Evolutionary conservation across 805 yeast genomes (phyloP).

Genomic region (Nakazawaea peltata): DNA sequence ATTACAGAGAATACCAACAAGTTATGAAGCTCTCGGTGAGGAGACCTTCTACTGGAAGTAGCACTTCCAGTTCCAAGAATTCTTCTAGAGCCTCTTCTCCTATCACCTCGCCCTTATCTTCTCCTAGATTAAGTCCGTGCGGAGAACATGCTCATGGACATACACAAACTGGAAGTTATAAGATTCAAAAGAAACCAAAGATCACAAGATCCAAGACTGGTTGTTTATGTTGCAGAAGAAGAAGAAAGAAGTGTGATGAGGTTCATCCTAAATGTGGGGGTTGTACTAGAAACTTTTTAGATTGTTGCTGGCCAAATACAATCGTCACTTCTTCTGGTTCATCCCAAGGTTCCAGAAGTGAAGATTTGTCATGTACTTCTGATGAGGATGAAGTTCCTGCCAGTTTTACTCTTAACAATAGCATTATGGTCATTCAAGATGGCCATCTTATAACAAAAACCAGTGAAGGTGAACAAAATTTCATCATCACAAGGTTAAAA

Average conservation of each 20-base stretch:
- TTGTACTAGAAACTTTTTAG: conserved; percentile 12
- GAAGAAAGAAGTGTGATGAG: conserved; percentile 14
- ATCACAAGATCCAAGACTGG: conserved; percentile 10
- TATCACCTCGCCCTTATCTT: conserved; percentile 7
- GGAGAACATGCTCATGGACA: background rate
- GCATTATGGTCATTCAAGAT: conserved; percentile 9
- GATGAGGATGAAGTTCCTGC: background rate
- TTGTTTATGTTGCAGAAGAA: conserved; percentile 9
- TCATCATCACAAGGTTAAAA: conserved; percentile 8
- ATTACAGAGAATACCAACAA: conserved; percentile 10
- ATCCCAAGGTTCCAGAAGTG: background rate
- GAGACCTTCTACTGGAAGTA: too few species aligned
- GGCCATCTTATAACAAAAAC: conserved; percentile 8
- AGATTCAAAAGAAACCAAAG: conserved; percentile 28
- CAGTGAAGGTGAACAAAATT: conserved; percentile 1
- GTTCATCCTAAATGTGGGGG: conserved; percentile 12
- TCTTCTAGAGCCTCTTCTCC: conserved; percentile 2
- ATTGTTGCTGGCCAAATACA: conserved; percentile 10
- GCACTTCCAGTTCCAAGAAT: background rate
- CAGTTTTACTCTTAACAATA: conserved; percentile 4
- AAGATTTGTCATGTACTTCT: background rate
- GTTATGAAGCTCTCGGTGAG: conserved; percentile 7
- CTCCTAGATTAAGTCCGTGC: conserved; percentile 4
- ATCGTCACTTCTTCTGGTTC: too few species aligned
- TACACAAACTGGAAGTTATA: conserved; percentile 56